Evolutionary conservation across 2,329 filamentous ascomycete genomes (phyloP), one percentile per base, ranked within the genome.

Genomic region (Diaporthe destruens): DNA sequence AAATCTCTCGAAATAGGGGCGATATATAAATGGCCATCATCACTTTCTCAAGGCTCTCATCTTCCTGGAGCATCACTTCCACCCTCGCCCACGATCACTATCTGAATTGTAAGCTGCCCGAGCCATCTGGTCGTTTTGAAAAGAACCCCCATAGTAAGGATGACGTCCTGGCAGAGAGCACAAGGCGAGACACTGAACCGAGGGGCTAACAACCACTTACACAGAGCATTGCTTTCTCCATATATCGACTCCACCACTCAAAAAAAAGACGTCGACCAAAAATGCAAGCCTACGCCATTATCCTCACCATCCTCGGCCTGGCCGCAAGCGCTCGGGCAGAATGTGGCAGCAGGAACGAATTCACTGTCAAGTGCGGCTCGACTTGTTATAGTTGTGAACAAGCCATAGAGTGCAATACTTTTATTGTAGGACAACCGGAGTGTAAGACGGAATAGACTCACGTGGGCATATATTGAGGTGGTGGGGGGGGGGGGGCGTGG

Each of bases 291-390:
- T 65, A 65, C 59, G 29, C 59, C 42, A 36, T 65, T 29, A 20
- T 65, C 29, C 59, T 65, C 59, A 16, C 42, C 59, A 23, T 65
- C 42, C 59, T 65, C 59, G 59, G 59, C 29, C 42, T 65, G 9
- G 42, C 59, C 29, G 42, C 59, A 5, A 23, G 29, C 20, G 44
- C 29, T 16, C 42, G 29, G 29, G 59, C 59, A 3, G 59, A 20
- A 2, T 49, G 59, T 12, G 59, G 59, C 20, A 42, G 25, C 39
- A 25, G 34, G 42, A 42, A 42, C 5, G 3, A 47, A 1, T 36
- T 23, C 29, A 42, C 49, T 12, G 59, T 63, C 6, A 18, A 63
- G 25, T 49, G 59, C 18, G 59, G 59, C 59, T 63, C 59, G 44
- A 49, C 59, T 5, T 63, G 59, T 20, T 63, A 23, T 20, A 63